Conservation (phyloP, 352 stramenopile species). For the Pythium volutum region DNA sequence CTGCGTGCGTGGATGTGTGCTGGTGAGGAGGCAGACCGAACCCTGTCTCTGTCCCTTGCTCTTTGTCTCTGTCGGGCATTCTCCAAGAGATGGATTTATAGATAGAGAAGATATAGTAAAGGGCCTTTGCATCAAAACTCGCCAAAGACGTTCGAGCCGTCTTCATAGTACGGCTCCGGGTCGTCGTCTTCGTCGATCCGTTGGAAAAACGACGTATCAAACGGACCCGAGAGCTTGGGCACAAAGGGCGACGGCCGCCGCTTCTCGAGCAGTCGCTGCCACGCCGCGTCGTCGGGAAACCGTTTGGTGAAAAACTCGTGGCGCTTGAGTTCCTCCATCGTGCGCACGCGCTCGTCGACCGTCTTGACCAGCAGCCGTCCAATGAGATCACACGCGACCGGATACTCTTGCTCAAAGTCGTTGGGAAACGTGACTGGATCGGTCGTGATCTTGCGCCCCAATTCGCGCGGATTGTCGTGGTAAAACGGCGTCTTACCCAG, state of each 20-base stretch:
- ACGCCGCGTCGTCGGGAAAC: conserved; percentile 36
- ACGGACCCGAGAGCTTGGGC: conserved; percentile 54
- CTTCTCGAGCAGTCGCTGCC: conserved; percentile 40
- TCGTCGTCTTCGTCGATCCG: conserved; percentile 55
- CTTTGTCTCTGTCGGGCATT: too few species aligned
- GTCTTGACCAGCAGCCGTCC: conserved; percentile 55
- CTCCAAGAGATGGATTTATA: neutral
- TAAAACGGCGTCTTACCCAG: conserved; percentile 87
- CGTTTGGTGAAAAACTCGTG: conserved; percentile 54
- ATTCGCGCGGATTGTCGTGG: conserved; percentile 71
- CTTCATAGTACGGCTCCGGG: conserved; percentile 62
- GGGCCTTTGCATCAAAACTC: too few species aligned
- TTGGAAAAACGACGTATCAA: conserved; percentile 74
- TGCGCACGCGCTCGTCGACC: conserved; percentile 34
- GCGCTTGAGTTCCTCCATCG: conserved; percentile 50
- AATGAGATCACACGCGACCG: conserved; percentile 55
- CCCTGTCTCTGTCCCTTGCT: too few species aligned
- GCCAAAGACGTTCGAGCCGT: conserved; percentile 64
- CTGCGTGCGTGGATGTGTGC: too few species aligned
- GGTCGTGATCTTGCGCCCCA: conserved; percentile 70
- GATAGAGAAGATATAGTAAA: too few species aligned
- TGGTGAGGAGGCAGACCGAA: too few species aligned
- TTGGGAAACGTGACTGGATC: conserved; percentile 65
- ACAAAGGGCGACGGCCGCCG: conserved; percentile 53
- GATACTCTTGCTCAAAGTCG: conserved; percentile 56